Base-by-base conservation (phyloP, 148 eudicot species). In the Agrostemma githago region DNA sequence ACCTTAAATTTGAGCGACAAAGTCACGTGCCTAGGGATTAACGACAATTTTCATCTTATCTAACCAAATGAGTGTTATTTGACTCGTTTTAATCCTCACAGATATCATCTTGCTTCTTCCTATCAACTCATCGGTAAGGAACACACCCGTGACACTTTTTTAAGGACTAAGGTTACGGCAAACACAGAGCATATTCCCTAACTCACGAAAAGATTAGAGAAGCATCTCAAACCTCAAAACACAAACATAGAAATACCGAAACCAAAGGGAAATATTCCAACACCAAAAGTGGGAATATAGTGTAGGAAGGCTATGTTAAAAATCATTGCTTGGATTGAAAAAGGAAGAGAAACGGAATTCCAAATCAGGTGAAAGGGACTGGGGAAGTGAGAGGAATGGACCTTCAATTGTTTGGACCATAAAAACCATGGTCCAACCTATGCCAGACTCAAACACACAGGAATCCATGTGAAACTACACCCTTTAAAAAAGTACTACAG, bases 381-480 rank as follows among this genome's bases (percentile, higher is more conserved):
- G 56, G 56, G 56, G 14, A n/a, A n/a, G n/a, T n/a, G n/a, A n/a
- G n/a, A n/a, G 34, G 34, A 26, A 26, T 26, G 34, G 34, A 26
- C 34, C 34, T 26, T 26, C 34, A 51, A 2, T 40, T 76, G 40
- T 42, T 66, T 75, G 80, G 78, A 77, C 71, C 71, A 73, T 74
- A 48, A 74, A 74, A 78, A 71, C 80, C 80, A 82, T 60, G 83
- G 86, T 81, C 87, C 87, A 80, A 77, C 51, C 76, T 26, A 0
- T 86, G 86, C 83, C 90, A 84, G 87, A 44, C 58, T 65, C 34
- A 72, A 48, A 67, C 78, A 81, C 16, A 26, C 80, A 79, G 78
- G 68, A 64, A 84, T 85, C 86, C 89, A 89, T 85, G 93, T 87
- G 87, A 85, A 74, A 64, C 34, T 16, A 15, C 61, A 5, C 20